A percentile compares a stretch with the other conserved stretches of the same genome.
Evolutionary conservation across 2,329 filamentous ascomycete genomes (phyloP).

Genomic region (Blastomyces silverae): DNA sequence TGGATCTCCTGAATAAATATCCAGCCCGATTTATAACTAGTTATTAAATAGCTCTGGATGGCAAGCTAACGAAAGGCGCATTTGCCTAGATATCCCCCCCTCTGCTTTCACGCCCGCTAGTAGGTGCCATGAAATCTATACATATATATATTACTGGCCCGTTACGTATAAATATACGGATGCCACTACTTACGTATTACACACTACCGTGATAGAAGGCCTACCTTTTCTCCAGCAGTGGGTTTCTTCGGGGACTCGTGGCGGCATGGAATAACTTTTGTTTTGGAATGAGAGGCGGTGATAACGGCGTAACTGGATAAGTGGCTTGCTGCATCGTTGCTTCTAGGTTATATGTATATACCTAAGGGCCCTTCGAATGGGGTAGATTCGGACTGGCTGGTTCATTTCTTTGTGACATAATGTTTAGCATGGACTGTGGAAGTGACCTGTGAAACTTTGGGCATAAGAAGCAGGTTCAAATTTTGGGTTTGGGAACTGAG

Average conservation of each 20-base stretch:
- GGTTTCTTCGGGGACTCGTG: neutral
- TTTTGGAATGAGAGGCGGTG: neutral
- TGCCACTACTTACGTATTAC: neutral
- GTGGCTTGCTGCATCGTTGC: neutral
- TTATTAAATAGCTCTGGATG: neutral
- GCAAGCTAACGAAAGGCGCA: neutral
- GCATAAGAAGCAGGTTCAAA: neutral
- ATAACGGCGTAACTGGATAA: neutral
- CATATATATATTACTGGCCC: neutral
- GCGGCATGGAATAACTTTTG: neutral
- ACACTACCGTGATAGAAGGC: neutral
- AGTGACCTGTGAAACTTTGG: neutral
- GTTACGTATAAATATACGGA: neutral
- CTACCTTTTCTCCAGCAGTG: neutral
- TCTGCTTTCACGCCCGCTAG: constrained; percentile 40
- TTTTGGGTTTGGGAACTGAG: no score
- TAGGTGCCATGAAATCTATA: neutral
- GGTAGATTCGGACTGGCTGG: neutral
- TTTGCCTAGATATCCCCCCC: constrained; percentile 33
- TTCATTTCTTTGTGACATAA: neutral
- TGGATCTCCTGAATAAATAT: neutral
- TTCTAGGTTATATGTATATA: neutral
- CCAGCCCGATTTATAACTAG: no score
- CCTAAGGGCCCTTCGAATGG: neutral
- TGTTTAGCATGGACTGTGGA: neutral